Conservation (phyloP, 768 basidiomycete species). For the Asterophora lycoperdoides region DNA sequence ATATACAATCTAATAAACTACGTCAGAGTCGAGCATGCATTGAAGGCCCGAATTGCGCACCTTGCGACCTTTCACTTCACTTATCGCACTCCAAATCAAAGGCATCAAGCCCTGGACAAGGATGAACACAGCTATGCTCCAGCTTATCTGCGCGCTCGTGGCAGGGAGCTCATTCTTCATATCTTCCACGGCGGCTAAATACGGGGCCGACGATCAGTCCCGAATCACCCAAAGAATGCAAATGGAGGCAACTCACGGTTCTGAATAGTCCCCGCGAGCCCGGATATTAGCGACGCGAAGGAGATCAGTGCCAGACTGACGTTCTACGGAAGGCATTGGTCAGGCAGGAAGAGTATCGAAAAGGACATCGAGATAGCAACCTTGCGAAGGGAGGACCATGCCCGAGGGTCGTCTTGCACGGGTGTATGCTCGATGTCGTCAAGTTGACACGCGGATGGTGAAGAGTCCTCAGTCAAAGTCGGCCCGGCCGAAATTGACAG, state of each 20-base stretch:
- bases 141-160: constrained; percentile 56
- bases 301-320: constrained; percentile 44
- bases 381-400: constrained; percentile 55
- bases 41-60: constrained; percentile 27
- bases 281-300: constrained; percentile 53
- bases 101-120: constrained; percentile 67
- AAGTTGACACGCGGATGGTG: background rate
- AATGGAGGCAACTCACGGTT: constrained; percentile 43
- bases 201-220: background rate
- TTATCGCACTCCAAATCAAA: constrained; percentile 61
- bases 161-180: constrained; percentile 61
- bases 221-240: background rate
- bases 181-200: constrained; percentile 55
- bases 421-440: constrained; percentile 49
- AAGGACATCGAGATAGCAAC: constrained; percentile 24
- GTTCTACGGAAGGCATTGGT: constrained; percentile 27
- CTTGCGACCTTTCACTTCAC: constrained; percentile 75
- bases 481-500: background rate
- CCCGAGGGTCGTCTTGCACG: constrained; percentile 58
- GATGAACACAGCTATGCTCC: constrained; percentile 70
- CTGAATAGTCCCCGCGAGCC: constrained; percentile 55
- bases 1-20: constrained; percentile 47
- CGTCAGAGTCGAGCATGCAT: too few species aligned
- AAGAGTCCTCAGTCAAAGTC: constrained; percentile 1
- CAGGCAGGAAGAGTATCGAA: background rate